Evolutionary conservation across 2,329 filamentous ascomycete genomes (phyloP), one percentile per base, ranked within the genome.

Genomic region (Aspergillus sp.): DNA sequence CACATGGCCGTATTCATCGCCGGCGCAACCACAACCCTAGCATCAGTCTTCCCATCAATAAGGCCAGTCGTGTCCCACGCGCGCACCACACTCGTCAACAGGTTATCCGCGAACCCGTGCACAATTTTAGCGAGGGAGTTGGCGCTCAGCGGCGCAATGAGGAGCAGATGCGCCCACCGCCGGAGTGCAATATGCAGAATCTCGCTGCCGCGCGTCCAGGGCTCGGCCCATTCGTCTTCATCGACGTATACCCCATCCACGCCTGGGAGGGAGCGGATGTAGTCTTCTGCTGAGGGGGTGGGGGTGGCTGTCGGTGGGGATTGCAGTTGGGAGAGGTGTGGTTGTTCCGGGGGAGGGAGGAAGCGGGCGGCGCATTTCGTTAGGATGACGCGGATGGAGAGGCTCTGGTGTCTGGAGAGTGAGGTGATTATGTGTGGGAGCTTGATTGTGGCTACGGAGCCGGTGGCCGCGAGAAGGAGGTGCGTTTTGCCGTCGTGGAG

Each of bases 1-100:
- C 89, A 95, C 92, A 96, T 96, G 3, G 86, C 85, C 20, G 84
- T 90, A 69, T 96, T 96, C 90, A 96, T 95, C 26, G 88, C 85
- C 1, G 87, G 86, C 2, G 88, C 88, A 0, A 93, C 87, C 1
- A 94, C 64, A 33, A 95, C 90, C 57, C 78, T 82, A 69, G 86
- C 87, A 68, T 79, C 83, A 22, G 50, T 56, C 11, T 47, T 33
- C 38, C 59, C 66, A 44, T 88, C 84, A 6, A 87, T 73, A 14
- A 78, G 66, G 0, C 84, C 83, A n/a, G 79, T 79, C 0, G 85
- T 86, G 71, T 97, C 93, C 94, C 93, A 99, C 0, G 93, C 93
- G 17, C 93, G 79, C 35, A 94, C 80, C 0, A 94, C 87, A 13
- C 84, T 87, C 6, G 78, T 70, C 4, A 96, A 69, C 6, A 97